Percentiles rank a stretch among this genome's conserved stretches.
Evolutionary conservation across 345 rosid genomes (phyloP).

Genomic region (Salix brachista): DNA sequence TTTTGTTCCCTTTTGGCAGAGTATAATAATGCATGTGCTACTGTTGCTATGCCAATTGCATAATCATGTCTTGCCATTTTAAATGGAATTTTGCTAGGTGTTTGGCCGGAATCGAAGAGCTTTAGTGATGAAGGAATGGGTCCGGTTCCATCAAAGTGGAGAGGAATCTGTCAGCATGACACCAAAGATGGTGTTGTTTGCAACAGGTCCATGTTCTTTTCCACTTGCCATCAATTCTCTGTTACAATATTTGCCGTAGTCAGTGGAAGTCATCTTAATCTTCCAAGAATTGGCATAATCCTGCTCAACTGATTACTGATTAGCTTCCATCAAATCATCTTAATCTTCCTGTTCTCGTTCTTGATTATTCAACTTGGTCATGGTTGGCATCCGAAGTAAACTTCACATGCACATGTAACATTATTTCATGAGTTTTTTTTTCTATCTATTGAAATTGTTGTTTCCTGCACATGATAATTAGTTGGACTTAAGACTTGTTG

Average conservation of each 20-base stretch:
- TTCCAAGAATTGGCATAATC: not conserved
- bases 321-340: not conserved
- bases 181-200: conserved; percentile 32
- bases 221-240: not conserved
- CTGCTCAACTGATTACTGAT: not conserved
- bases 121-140: conserved; percentile 55
- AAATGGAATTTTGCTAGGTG: conserved; percentile 32
- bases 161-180: conserved; percentile 41
- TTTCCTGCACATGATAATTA: not conserved
- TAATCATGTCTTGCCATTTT: not conserved
- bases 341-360: not conserved
- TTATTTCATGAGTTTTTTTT: no score
- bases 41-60: not conserved
- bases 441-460: not conserved
- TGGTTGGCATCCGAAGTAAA: not conserved
- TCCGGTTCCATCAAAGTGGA: conserved; percentile 49
- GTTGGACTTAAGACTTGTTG: no score
- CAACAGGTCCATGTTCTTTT: conserved; percentile 40
- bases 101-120: conserved; percentile 67
- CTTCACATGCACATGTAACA: not conserved
- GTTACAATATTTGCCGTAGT: not conserved
- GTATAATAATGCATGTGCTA: not conserved
- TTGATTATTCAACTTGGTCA: not conserved
- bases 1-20: not conserved
- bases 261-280: not conserved